Base-by-base conservation (phyloP, 2,329 filamentous ascomycete genomes). In the Metarhizium humberi region DNA sequence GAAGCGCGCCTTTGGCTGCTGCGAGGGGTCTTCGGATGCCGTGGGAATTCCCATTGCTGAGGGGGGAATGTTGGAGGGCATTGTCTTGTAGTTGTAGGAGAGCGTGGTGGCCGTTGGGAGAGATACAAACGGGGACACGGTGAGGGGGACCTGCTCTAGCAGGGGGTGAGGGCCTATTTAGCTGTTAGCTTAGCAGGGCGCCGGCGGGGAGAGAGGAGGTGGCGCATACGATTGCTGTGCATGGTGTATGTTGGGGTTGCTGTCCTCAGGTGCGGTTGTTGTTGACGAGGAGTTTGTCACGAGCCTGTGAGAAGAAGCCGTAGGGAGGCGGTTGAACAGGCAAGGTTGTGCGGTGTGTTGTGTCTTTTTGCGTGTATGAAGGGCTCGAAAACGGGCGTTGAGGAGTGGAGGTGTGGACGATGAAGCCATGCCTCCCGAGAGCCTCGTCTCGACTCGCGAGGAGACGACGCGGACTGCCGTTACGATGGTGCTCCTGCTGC, bases 21-120 rank as follows among this genome's bases (percentile, higher is more conserved):
- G 58, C 58, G 67, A 58, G 58, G 68, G 56, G 61, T 64, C 56
- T 66, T 71, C 61, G 64, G 71, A 66, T 20, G 71, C 67, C 14
- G 69, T 69, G 20, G 68, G 63, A 30, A 73, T 66, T 55, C 68
- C 69, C 25, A 71, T 58, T 30, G 65, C 61, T 2, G 71, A 70
- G 3, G 70, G 65, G 2, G 94, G 92, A 0, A 97, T 82, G 2
- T 90, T 88, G 1, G 90, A 92, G 0, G 92, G 90, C 67, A 97
- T 86, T 11, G 85, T 81, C 68, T 92, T 92, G 80, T 96, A 97
- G 63, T 90, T 95, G 76, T 97, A 97, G 29, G 94, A 92, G 7
- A 99, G 83, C 0, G 92, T 96, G 20, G 92, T 88, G 30, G 92
- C 87, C 34, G 89, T 87, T 11, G 94, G 94, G 36, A 99, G 86